Evolutionary conservation across 805 yeast genomes (phyloP), one percentile per base, ranked within the genome.

Genomic region (Candida stauntonica): DNA sequence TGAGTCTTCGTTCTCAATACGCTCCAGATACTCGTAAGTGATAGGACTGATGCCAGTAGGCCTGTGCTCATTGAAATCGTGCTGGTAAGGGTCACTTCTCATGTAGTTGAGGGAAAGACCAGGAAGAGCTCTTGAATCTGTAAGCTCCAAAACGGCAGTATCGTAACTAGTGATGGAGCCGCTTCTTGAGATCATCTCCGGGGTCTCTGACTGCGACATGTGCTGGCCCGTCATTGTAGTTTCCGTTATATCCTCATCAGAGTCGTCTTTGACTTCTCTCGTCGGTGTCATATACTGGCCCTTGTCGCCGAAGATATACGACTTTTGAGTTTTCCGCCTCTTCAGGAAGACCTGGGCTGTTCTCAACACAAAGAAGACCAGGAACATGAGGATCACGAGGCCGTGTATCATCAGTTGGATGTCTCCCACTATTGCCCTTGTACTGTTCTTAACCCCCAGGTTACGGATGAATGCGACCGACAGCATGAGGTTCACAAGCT

Each of bases 401-500:
- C 16, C 35, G 27, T 36, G 39, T 19, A 39, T 39, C 13, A 37
- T 15, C 13, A 43, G 16, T 17, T 43, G 47, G 6, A 43, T 4
- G 17, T 43, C 44, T 17, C 72, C 72, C 31, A 74, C 60, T 38
- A 64, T 57, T 1, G 75, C 64, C 33, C 75, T 51, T 1, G 49
- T 40, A 3, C 54, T 47, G 40, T 70, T 78, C n/a, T 62, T 50
- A 2, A 62, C 42, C 13, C 57, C 45, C 29, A 75, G 45, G 15
- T 54, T 49, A 7, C 51, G 47, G 23, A 75, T 60, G 39, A 61
- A 72, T 1, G 77, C 70, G 7, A 74, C 57, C 38, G 70, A 67
- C 31, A 75, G 46, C 8, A 67, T 29, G 0, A 74, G 56, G 16
- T 67, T 64, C 1, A 70, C 18, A 4, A 72, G 47, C 33, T 66